Evolutionary conservation across 768 basidiomycete species (phyloP).

Genomic region (Boletus fagicola): DNA sequence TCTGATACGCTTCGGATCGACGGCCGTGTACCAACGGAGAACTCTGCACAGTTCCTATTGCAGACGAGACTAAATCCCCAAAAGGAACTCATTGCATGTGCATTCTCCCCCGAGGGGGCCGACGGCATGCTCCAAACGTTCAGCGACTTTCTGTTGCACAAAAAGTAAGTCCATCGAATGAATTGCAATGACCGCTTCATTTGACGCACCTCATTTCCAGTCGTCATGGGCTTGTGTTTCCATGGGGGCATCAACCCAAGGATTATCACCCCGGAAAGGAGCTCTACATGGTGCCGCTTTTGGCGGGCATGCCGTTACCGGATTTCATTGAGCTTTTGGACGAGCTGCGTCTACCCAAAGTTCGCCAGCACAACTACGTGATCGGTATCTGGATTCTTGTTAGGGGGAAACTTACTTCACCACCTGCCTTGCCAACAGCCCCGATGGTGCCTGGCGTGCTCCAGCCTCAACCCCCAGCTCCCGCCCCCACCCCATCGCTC

Average conservation of each 20-base stretch:
- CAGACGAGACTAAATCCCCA: conserved; percentile 72
- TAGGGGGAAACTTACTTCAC: conserved; percentile 70
- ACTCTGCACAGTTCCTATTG: conserved; percentile 74
- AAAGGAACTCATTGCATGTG: conserved; percentile 79
- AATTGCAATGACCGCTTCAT: conserved; percentile 12
- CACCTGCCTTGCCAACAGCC: conserved; percentile 29
- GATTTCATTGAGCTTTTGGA: conserved; percentile 86
- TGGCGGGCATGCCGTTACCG: conserved; percentile 63
- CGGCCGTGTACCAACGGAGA: conserved; percentile 77
- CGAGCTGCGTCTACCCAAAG: conserved; percentile 64
- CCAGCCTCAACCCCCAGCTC: conserved; percentile 19
- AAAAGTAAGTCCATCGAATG: conserved; percentile 52
- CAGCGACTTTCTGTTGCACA: conserved; percentile 64
- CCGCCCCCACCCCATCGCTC: conserved; percentile 14
- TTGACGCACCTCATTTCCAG: conserved; percentile 38
- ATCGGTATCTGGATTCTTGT: conserved; percentile 84
- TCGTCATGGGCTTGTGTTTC: conserved; percentile 83
- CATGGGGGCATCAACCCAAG: conserved; percentile 76
- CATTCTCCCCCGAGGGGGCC: conserved; percentile 56
- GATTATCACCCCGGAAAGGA: conserved; percentile 79
- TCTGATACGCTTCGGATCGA: conserved; percentile 70
- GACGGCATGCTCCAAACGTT: conserved; percentile 55
- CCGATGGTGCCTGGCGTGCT: conserved; percentile 9
- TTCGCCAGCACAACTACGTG: conserved; percentile 62
- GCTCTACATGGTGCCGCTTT: conserved; percentile 80